A percentile compares a stretch with the other conserved stretches of the same genome.
Evolutionary conservation across 345 rosid genomes (phyloP).

Genomic region (Eucalyptus albens): DNA sequence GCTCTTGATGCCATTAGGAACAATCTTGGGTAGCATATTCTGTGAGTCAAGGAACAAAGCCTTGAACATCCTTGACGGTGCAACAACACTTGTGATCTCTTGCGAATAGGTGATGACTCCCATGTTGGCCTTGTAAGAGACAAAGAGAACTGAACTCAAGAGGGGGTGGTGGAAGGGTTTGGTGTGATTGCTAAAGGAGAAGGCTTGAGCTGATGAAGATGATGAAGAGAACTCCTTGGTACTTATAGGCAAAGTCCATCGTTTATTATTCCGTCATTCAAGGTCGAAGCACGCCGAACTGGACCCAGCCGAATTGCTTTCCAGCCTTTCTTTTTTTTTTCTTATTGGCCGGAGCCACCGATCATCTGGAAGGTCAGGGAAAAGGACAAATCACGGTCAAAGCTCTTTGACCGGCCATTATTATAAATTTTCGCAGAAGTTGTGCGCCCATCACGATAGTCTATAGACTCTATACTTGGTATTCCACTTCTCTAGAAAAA

Average conservation of each 20-base stretch:
- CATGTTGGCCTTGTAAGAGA: not conserved
- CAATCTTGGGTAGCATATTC: not conserved
- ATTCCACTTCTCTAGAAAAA: no score
- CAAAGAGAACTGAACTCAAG: not conserved
- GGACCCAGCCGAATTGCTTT: not conserved
- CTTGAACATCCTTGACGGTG: not conserved
- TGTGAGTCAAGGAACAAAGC: not conserved
- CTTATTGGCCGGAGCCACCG: no score
- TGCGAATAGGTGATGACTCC: not conserved
- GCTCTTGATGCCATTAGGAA: not conserved
- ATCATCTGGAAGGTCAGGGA: accelerated
- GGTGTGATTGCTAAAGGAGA: not conserved
- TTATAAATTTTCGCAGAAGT: no score
- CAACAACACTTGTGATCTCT: not conserved
- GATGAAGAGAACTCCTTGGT: not conserved
- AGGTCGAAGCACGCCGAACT: not conserved
- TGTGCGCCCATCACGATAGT: no score
- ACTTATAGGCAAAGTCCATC: not conserved
- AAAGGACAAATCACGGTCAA: no score
- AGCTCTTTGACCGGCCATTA: no score
- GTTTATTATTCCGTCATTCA: not conserved
- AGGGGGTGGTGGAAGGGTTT: not conserved
- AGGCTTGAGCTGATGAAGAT: not conserved
- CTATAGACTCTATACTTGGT: no score
- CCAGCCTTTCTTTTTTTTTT: no score